Base-by-base conservation (phyloP, 805 yeast species). In the Candida gorgasii region DNA sequence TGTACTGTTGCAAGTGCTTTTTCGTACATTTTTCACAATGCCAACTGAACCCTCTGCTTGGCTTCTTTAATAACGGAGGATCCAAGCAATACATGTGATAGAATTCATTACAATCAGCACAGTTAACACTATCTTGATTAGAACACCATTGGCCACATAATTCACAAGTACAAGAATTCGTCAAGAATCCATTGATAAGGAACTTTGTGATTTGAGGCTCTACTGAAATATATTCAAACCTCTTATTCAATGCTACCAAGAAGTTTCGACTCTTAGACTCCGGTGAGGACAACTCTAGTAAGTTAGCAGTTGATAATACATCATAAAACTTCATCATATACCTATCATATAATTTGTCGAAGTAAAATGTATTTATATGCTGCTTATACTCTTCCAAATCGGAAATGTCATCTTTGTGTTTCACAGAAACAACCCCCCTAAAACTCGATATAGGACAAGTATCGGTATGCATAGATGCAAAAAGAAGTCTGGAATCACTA, bases 31-130 rank as follows among this genome's bases (percentile, higher is more conserved):
- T 59, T 20, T 87, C 90, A 68, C 97, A 89, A 18, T 88, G 76
- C 97, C 97, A 90, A 7, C 89, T 86, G 57, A 88, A 86, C 1
- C 96, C 96, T 44, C 95, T 67, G 33, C 86, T 82, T 1, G 96
- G 97, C 54, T 86, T 86, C 48, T 78, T 78, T 40, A 77, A 59
- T 29, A 89, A 62, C 1, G 97, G 97, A 1, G 97, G 97, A 46
- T 84, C 87, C 36, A 89, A 75, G 55, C 98, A 90, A 27, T 80
- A 69, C 79, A 89, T 78, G 64, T 90, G 98, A 51, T 81, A 88
- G 45, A 70, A 70, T 13, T 75, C 72, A 9, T 72, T 70, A 60
- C 98, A 90, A 39, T 75, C 83, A n/a, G 86, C 85, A 64, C 98
- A 90, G 48, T 73, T 76, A 5, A 90, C 81, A 1, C 90, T 80